Evolutionary conservation across 1,284 basidiomycete genomes (phyloP).

Genomic region (Irpex lacteus): DNA sequence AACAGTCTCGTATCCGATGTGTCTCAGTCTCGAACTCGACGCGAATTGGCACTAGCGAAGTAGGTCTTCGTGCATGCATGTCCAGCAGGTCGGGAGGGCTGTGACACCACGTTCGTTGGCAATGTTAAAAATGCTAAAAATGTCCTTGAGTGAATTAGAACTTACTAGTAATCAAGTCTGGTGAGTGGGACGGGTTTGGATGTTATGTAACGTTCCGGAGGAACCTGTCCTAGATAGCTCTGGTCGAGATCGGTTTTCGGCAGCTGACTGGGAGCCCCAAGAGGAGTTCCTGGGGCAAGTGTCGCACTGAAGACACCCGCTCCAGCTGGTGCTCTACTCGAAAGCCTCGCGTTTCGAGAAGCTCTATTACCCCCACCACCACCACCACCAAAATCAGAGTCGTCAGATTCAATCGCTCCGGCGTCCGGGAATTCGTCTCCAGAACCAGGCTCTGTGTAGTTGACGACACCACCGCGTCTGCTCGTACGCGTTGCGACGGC

Average conservation of each 20-base stretch:
- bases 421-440: slow-evolving; percentile 79
- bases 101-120: neutral
- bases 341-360: slow-evolving; percentile 33
- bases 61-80: slow-evolving; percentile 58
- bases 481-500: slow-evolving; percentile 38
- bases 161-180: slow-evolving; percentile 51
- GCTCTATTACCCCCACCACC: slow-evolving; percentile 50
- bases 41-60: slow-evolving; percentile 85
- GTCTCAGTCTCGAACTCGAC: slow-evolving; percentile 94
- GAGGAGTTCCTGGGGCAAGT: slow-evolving; percentile 10
- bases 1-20: slow-evolving; percentile 90
- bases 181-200: slow-evolving; percentile 58
- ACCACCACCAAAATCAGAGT: slow-evolving; percentile 60
- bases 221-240: slow-evolving; percentile 86
- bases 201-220: slow-evolving; percentile 78
- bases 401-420: slow-evolving; percentile 74
- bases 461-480: slow-evolving; percentile 69
- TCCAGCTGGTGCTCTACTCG: slow-evolving; percentile 35
- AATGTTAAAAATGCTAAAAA: neutral
- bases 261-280: slow-evolving; percentile 19
- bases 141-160: neutral
- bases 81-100: slow-evolving; percentile 70
- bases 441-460: slow-evolving; percentile 86
- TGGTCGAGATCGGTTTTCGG: slow-evolving; percentile 71
- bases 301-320: slow-evolving; percentile 32